A percentile compares a stretch with the other conserved stretches of the same genome.
These are phyloP conservation scores for Backusella parvicylindrica DNA, from an alignment of 192 early-diverging fungal genomes.

Conservation along the genomic window DNA sequence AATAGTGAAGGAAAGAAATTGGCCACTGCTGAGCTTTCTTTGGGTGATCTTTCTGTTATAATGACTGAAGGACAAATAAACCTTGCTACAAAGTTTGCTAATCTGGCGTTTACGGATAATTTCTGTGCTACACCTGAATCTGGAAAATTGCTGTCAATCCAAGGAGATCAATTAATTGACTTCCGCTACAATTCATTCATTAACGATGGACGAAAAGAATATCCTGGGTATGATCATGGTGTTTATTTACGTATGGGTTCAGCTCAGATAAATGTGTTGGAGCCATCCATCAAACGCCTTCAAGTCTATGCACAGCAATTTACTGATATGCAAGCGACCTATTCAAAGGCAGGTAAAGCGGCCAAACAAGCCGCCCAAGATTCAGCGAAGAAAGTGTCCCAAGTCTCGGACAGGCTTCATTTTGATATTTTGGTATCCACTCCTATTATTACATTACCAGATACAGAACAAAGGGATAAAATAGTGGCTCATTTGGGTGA, in stretches of 20 bases:
- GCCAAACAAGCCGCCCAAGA: constrained; percentile 64
- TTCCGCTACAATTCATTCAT: constrained; percentile 73
- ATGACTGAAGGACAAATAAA: constrained; percentile 57
- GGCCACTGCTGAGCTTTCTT: constrained; percentile 56
- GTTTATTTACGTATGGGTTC: constrained; percentile 61
- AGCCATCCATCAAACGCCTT: constrained; percentile 63
- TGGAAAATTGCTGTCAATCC: constrained; percentile 60
- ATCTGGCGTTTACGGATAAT: constrained; percentile 66
- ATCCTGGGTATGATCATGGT: constrained; percentile 70
- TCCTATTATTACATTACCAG: constrained; percentile 72
- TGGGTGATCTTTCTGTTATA: constrained; percentile 51
- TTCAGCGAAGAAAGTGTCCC: constrained; percentile 59
- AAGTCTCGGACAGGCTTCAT: constrained; percentile 59
- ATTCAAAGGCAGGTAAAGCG: constrained; percentile 80
- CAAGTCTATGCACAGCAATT: constrained; percentile 60
- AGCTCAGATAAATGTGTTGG: constrained; percentile 67
- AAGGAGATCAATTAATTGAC: constrained; percentile 69
- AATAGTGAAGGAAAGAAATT: constrained; percentile 60
- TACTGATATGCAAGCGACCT: constrained; percentile 62
- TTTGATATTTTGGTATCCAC: constrained; percentile 71
- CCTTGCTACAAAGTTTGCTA: constrained; percentile 66
- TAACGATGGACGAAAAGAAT: constrained; percentile 31
- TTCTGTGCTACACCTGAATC: constrained; percentile 15
- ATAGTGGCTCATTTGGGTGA: constrained; percentile 68
- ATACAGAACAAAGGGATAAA: constrained; percentile 39